Evolutionary conservation across 352 stramenopile genomes (phyloP).

Genomic region (Elongisporangium senticosum): DNA sequence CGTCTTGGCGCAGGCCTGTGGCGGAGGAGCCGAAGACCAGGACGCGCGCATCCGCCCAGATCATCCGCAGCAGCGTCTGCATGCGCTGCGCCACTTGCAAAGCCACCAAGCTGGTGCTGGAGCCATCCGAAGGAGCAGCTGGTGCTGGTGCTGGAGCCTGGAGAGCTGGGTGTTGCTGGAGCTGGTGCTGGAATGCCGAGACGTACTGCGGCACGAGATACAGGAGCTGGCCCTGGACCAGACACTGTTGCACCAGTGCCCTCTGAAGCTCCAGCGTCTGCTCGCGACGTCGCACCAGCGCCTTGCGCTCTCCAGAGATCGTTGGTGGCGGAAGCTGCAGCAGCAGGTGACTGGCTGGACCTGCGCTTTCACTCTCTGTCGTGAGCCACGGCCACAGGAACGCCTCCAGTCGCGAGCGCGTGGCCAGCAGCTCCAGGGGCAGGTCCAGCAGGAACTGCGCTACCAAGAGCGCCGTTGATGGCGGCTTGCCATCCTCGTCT

Average conservation of each 20-base stretch:
- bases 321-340: conserved; percentile 1
- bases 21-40: conserved; percentile 65
- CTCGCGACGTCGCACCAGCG: conserved; percentile 23
- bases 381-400: conserved; percentile 64
- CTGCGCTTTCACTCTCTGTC: background rate
- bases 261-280: conserved; percentile 34
- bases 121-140: background rate
- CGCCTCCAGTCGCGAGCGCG: conserved; percentile 22
- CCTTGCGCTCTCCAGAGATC: conserved; percentile 15
- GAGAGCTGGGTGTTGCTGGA: background rate
- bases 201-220: conserved; percentile 30
- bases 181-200: conserved; percentile 7
- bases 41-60: conserved; percentile 67
- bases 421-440: conserved; percentile 22
- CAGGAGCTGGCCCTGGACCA: conserved; percentile 26
- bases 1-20: conserved; percentile 24
- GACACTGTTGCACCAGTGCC: conserved; percentile 34
- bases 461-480: conserved; percentile 15
- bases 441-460: conserved; percentile 62
- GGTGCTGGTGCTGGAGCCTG: background rate
- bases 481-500: background rate
- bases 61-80: conserved; percentile 33
- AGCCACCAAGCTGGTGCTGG: background rate
- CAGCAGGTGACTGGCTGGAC: conserved; percentile 12
- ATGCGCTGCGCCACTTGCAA: conserved; percentile 26